A percentile compares a stretch with the other conserved stretches of the same genome.
These are phyloP conservation scores for Patellifolia procumbens DNA, from an alignment of 179 eudicot genomes.

Conservation along the genomic window DNA sequence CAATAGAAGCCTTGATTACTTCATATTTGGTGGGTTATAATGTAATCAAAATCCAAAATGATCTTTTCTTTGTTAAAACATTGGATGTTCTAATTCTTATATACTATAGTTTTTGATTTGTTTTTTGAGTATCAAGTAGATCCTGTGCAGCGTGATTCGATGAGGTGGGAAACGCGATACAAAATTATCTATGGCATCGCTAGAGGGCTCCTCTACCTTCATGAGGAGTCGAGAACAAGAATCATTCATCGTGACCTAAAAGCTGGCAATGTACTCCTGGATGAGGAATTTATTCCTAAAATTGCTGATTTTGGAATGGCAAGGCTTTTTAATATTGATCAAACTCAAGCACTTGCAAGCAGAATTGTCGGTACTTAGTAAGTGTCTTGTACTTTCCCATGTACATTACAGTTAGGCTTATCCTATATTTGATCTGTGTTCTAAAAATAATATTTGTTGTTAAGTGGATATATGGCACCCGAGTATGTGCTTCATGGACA, in stretches of 20 bases:
- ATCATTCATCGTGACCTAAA: slow-evolving; percentile 33
- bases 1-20: slow-evolving; percentile 43
- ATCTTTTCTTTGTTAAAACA: background rate
- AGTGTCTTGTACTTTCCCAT: background rate
- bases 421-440: background rate
- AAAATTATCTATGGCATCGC: slow-evolving; percentile 32
- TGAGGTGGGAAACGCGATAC: slow-evolving; percentile 22
- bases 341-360: slow-evolving; percentile 3
- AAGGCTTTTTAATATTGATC: slow-evolving; percentile 19
- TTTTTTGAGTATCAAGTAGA: background rate
- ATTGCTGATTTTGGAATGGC: slow-evolving; percentile 35
- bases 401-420: background rate
- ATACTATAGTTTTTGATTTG: background rate
- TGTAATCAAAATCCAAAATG: background rate
- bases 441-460: background rate
- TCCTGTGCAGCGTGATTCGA: background rate
- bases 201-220: slow-evolving; percentile 29
- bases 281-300: slow-evolving; percentile 18
- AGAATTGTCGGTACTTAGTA: slow-evolving; percentile 30
- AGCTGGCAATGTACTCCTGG: slow-evolving; percentile 22
- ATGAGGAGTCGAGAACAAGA: slow-evolving; percentile 22
- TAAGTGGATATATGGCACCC: slow-evolving; percentile 38
- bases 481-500: slow-evolving; percentile 35
- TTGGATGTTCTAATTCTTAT: background rate
- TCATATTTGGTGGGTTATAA: slow-evolving; percentile 28